phyloP scores from a whole-genome alignment of 257 asterid species.

The Nicotiana otophora region DNA sequence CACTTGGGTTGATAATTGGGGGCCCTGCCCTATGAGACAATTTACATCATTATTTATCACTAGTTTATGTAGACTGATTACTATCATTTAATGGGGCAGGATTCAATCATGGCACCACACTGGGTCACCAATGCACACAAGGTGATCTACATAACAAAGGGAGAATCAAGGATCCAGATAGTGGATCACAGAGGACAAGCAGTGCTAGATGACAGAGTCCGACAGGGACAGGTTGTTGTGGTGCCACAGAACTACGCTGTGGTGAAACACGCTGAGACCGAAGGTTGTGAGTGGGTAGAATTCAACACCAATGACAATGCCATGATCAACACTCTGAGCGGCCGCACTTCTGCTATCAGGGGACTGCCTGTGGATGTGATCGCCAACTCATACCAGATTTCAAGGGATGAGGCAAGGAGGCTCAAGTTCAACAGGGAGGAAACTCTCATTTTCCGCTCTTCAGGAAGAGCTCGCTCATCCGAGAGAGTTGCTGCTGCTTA shows the following conservation, averaged over 20 bases:
- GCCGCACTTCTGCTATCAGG: constrained; percentile 58
- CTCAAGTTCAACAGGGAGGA: constrained; percentile 41
- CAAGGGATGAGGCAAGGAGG: constrained; percentile 53
- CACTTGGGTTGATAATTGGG: neutral
- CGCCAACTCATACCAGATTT: constrained; percentile 37
- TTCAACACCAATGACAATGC: constrained; percentile 70
- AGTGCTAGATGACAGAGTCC: constrained; percentile 43
- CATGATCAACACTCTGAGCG: constrained; percentile 56
- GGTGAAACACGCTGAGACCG: constrained; percentile 53
- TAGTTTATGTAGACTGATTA: neutral
- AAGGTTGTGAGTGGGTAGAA: constrained; percentile 59
- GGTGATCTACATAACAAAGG: constrained; percentile 43
- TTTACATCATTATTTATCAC: too few relatives aligned
- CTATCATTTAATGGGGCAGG: constrained; percentile 23
- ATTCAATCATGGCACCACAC: constrained; percentile 58
- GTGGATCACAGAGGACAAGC: constrained; percentile 62
- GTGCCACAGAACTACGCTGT: constrained; percentile 64
- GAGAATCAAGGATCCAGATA: constrained; percentile 42
- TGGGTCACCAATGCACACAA: constrained; percentile 63
- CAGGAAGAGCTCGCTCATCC: neutral
- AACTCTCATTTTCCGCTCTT: neutral
- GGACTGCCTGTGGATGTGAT: constrained; percentile 53
- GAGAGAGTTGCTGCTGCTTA: constrained; percentile 1
- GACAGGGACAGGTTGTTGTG: constrained; percentile 47
- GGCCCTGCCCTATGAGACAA: too few relatives aligned